These are phyloP conservation scores for Russula dissimulans DNA, from an alignment of 768 basidiomycete genomes.

Conservation along the genomic window DNA sequence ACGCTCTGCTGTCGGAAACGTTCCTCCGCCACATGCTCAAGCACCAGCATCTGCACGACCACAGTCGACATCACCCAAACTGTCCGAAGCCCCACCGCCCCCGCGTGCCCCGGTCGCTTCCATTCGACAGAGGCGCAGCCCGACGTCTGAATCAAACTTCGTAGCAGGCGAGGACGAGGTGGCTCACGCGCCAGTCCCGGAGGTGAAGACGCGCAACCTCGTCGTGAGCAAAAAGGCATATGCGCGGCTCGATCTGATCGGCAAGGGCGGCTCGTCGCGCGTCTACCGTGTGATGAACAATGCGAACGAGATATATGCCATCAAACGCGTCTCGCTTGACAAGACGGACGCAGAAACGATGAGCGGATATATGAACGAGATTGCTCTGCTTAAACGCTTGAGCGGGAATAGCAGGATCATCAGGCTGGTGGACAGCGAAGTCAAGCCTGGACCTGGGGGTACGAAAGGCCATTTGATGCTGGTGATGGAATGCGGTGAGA, in stretches of 20 bases:
- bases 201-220: slow-evolving; percentile 17
- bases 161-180: slow-evolving; percentile 33
- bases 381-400: slow-evolving; percentile 85
- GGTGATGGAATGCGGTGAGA: slow-evolving; percentile 96
- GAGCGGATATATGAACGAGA: slow-evolving; percentile 93
- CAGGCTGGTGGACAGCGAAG: slow-evolving; percentile 82
- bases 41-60: slow-evolving; percentile 1
- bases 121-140: slow-evolving; percentile 52
- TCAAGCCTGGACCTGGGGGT: slow-evolving; percentile 60
- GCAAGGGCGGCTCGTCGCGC: slow-evolving; percentile 91
- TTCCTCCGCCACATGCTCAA: slow-evolving; percentile 1
- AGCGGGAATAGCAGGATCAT: slow-evolving; percentile 91
- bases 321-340: slow-evolving; percentile 89
- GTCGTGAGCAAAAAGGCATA: slow-evolving; percentile 65
- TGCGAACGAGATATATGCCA: slow-evolving; percentile 71
- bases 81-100: slow-evolving; percentile 4
- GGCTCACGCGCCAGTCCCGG: slow-evolving; percentile 8
- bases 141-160: slow-evolving; percentile 41
- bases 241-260: slow-evolving; percentile 79
- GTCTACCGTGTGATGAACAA: slow-evolving; percentile 85
- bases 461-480: slow-evolving; percentile 70
- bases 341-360: slow-evolving; percentile 84
- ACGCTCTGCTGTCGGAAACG: slow-evolving; percentile 37
- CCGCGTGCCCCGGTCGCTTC: slow-evolving; percentile 6
- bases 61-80: slow-evolving; percentile 12